Conservation (phyloP, 2,329 filamentous ascomycete species). For the Pestalotiopsis sp. region DNA sequence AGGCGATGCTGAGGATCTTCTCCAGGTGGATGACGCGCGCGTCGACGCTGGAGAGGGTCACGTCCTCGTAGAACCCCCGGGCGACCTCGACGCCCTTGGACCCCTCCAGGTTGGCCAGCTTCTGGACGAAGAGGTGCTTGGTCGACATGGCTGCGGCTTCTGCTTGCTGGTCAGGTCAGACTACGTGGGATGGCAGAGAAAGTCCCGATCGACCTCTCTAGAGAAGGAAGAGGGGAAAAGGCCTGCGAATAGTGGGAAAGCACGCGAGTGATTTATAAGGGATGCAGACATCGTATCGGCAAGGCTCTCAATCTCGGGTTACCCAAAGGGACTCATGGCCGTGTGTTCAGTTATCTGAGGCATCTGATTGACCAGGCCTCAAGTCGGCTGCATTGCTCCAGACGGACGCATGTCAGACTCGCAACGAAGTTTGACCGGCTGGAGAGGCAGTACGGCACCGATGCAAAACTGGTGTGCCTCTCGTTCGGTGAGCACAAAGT, state of each 20-base stretch:
- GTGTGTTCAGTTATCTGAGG: too few relatives aligned
- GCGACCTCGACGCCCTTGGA: background rate
- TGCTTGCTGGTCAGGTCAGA: background rate
- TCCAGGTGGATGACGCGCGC: background rate
- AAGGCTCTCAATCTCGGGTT: background rate
- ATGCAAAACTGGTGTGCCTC: background rate
- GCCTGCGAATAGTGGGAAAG: background rate
- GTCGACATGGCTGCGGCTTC: background rate
- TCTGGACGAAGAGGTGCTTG: conserved; percentile 1
- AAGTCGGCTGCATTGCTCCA: background rate
- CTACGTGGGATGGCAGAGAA: background rate
- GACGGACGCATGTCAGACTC: background rate
- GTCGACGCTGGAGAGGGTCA: background rate
- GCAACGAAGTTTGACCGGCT: background rate
- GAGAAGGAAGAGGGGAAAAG: background rate
- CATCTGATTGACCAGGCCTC: background rate
- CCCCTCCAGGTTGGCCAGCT: background rate
- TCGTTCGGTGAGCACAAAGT: background rate
- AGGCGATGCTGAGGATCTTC: background rate
- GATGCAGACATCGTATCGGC: background rate
- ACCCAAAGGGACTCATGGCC: too few relatives aligned
- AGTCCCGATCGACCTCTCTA: background rate
- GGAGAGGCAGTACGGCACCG: background rate
- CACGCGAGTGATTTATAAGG: background rate
- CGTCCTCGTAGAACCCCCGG: background rate